Base-by-base conservation (phyloP, 192 early-diverging fungal genomes). In the Backusella parvicylindrica region DNA sequence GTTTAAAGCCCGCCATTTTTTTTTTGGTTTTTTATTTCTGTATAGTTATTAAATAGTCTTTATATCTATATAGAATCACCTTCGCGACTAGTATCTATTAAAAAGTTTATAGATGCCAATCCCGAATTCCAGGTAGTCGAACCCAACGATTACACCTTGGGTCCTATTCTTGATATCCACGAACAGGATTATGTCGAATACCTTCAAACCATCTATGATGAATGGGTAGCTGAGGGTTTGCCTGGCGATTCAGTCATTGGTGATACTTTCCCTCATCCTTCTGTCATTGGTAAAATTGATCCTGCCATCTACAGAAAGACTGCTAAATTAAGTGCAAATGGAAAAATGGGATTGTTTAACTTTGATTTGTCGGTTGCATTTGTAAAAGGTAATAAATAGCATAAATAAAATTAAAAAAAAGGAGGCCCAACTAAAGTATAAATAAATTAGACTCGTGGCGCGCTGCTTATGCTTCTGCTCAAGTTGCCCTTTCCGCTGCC, bases 401-500 rank as follows among this genome's bases (percentile, higher is more conserved):
- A 38, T 38, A 38, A 21, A 21, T 8, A 53, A 9, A 53, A 23
- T n/a, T 8, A 21, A 21, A 18, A 21, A 18, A 53, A 53, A 23
- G 7, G n/a, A n/a, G 50, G 50, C 9, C n/a, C 50, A 53, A 21
- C 21, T 9, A 53, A 40, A 26, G 16, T 36, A 23, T 40, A n/a
- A 9, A n/a, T n/a, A n/a, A 23, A 53, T 32, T 71, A 89, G 88
- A 87, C 21, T 91, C 91, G 8, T 92, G 84, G 81, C 80, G 81
- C 64, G 88, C 90, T 11, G 85, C 86, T 18, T 90, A 89, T 78
- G 85, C 74, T 63, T 89, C 89, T 2, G 90, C 85, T 2, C 89
- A 93, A 73, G 82, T 89, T 7, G 89, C 87, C 16, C 75, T 93
- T 23, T 88, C 89, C 12, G 91, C 84, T 9, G 80, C 86, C 1